Base-by-base conservation (phyloP, 352 stramenopile species). In the Salisapilia sapeloensis region DNA sequence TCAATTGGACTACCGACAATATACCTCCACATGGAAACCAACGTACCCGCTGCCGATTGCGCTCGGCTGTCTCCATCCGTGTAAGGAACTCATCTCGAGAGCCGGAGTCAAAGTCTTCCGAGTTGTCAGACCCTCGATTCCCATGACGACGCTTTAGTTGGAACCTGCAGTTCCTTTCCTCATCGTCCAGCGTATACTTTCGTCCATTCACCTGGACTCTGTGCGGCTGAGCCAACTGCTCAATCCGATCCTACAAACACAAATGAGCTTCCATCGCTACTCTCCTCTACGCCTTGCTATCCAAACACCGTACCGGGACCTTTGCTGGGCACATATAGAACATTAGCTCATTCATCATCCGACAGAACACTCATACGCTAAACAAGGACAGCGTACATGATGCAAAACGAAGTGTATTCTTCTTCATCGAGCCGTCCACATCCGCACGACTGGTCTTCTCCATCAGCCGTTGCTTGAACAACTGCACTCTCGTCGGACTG, bases 61-160 rank as follows among this genome's bases (percentile, higher is more conserved):
- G 61, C 48, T 89, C 74, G 7, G 65, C 59, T 12, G 67, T 67
- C 33, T 89, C 70, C 70, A 85, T 89, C 0, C 74, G 51, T 28
- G 64, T 56, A 23, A 89, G 60, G 31, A 86, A 86, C 14, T 60
- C 56, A 23, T 43, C 36, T 7, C 42, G 42, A 12, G 56, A 53
- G 6, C 66, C 53, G 12, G 63, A 49, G 6, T 67, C 45, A 16
- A 53, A 51, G 6, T 29, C 29, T 4, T 58, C 28, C 24, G 49
- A 10, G 15, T 16, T 47, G 40, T 57, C 23, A 46, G 31, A 15
- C 24, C 34, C 4, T 16, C 20, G n/a, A 11, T 40, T 24, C 42
- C 61, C 25, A 9, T 34, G 23, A 12, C 44, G 50, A 29, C 46
- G 54, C 18, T 63, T 65, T 2, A 40, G 12, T 17, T 56, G 54